A percentile compares a stretch with the other conserved stretches of the same genome.
Evolutionary conservation across 306 rosid genomes (phyloP).

Genomic region (Potentilla sterilis): DNA sequence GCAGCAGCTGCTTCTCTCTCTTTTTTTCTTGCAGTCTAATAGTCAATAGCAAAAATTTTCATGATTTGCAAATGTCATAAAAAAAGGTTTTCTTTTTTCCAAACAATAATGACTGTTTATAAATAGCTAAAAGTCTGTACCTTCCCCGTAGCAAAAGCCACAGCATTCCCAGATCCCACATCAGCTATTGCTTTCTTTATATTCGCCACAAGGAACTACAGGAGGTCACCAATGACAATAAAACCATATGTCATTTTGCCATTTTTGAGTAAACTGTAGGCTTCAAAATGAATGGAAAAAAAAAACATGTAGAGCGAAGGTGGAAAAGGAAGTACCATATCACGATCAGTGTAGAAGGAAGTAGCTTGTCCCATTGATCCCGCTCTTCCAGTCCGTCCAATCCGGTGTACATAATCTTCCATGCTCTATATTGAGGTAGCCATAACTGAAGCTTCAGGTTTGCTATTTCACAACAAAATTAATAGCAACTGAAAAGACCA

Average conservation of each 20-base stretch:
- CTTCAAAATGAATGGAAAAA: neutral
- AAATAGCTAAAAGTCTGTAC: slow-evolving; percentile 32
- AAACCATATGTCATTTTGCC: slow-evolving; percentile 12
- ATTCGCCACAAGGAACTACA: slow-evolving; percentile 71
- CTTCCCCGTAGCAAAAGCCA: slow-evolving; percentile 78
- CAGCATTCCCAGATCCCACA: slow-evolving; percentile 63
- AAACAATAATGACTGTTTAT: neutral
- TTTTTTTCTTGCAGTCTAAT: slow-evolving; percentile 81
- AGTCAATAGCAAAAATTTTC: slow-evolving; percentile 22
- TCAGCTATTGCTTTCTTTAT: slow-evolving; percentile 85
- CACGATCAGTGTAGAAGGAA: slow-evolving; percentile 77
- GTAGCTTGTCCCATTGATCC: slow-evolving; percentile 80
- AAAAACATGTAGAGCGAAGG: neutral
- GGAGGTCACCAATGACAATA: slow-evolving; percentile 21
- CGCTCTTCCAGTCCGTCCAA: slow-evolving; percentile 91
- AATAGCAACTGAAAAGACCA: slow-evolving; percentile 46
- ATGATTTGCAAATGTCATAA: neutral
- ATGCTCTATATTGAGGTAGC: slow-evolving; percentile 85
- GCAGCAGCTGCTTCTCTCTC: slow-evolving; percentile 88
- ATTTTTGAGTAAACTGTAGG: neutral
- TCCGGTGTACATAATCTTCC: slow-evolving; percentile 94
- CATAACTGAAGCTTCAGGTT: slow-evolving; percentile 72
- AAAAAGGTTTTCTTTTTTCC: neutral
- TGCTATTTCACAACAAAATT: slow-evolving; percentile 55
- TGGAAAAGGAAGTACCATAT: slow-evolving; percentile 47